Evolutionary conservation across 805 yeast species (phyloP), one percentile per base, ranked within the genome.

Genomic region (Suhomyces sp.): DNA sequence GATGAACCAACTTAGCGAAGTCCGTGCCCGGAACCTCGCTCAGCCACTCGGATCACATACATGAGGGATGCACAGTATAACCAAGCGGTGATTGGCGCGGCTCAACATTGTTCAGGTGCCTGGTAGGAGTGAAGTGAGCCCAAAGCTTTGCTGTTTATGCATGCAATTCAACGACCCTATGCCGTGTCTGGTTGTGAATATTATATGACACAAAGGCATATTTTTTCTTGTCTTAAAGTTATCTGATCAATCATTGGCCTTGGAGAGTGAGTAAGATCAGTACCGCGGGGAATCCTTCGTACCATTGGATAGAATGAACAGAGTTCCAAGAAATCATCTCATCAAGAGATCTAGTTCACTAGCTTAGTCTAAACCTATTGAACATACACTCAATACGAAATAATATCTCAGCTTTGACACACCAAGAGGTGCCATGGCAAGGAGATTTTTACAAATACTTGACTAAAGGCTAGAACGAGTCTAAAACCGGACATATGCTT

Each of bases 231-330:
- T 38, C 42, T 5, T 8, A 9, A 17, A 9, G 42, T 38, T 38
- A 50, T 50, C 53, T 38, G 53, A 50, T 50, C 44, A 50, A 50
- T 50, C 53, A 46, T 50, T 50, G 53, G 53, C 49, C 38, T 38
- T 9, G 1, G 7, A 17, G 12, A 10, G 24, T 4, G 23, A 38
- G 22, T 38, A 38, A 8, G 13, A 38, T 38, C 42, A 19, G 5
- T 5, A 6, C 24, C 13, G 24, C 22, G 13, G 7, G 42, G n/a
- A 12, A 6, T 6, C 23, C 22, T 33, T 33, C 10, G 9, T 19
- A 38, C 8, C n/a, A 9, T 38, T 38, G 17, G 9, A 33, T 33
- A 13, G 17, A n/a, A n/a, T 13, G 17, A 6, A 33, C 17, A 33
- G 36, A 33, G 36, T n/a, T n/a, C 17, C 6, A 33, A n/a, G 13